Evolutionary conservation across 2,329 filamentous ascomycete species (phyloP), one percentile per base, ranked within the genome.

Genomic region (Fusarium newnesense): DNA sequence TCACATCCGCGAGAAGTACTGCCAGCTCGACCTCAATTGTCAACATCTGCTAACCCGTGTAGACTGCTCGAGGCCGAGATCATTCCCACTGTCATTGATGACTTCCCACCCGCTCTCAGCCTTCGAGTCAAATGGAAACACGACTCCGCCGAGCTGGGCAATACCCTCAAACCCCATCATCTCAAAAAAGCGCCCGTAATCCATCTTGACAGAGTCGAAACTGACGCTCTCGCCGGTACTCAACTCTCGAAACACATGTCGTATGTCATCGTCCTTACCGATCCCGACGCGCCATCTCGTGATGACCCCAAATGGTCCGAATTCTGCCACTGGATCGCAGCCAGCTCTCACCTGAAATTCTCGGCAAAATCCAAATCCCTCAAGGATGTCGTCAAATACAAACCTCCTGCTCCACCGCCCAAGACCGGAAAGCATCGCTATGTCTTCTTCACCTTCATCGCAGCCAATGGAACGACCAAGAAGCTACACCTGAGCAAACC

Each of bases 261-360:
- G 3, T 68, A 59, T 36, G 73, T 70, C 10, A 30, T 75, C 9
- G 47, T 64, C 13, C 49, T 76, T n/a, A 76, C 75, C 0, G 72
- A 76, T 5, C 75, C 75, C 9, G 75, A 76, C 10, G 75, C 75
- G 1, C 75, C 75, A 13, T 76, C 75, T 0, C 61, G 75, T 18
- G 64, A 70, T 11, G 47, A 75, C 11, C 75, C 73, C 2, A 70
- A 75, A 53, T 76, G 72, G 75, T 74, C 75, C 6, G 65, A 76
- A 24, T 72, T 76, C 40, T 76, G 75, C 28, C 75, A 76, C 13
- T 76, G 73, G 73, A 74, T 76, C 10, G 73, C 73, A 2, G 21
- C 53, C 0, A 67, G 72, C 4, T 49, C 47, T 4, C 37, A 52
- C 1, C 12, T 50, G 8, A 24, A 47, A 7, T 64, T 54, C 13